Evolutionary conservation across 768 basidiomycete genomes (phyloP).

Genomic region (Trametes punicea): DNA sequence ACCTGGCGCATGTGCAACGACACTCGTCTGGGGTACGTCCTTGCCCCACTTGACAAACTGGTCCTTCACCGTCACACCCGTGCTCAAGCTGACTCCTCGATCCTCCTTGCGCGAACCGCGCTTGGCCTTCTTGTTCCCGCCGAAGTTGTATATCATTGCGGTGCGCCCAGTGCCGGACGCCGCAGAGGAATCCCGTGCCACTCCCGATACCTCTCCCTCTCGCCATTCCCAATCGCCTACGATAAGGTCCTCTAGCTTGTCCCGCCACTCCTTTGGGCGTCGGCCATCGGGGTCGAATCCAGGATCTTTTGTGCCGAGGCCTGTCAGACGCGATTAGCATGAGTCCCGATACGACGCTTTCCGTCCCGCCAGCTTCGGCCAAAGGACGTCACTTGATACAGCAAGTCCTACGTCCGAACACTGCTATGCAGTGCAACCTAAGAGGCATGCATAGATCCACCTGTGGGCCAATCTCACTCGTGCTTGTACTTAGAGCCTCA

Average conservation of each 20-base stretch:
- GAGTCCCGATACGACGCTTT: background rate
- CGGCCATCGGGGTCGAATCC: conserved; percentile 52
- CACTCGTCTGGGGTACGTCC: conserved; percentile 50
- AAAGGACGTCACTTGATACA: no score
- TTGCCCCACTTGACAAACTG: conserved; percentile 55
- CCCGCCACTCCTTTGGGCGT: conserved; percentile 49
- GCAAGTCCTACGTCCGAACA: no score
- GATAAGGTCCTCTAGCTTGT: conserved; percentile 56
- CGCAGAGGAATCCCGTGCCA: conserved; percentile 49
- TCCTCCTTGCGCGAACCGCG: conserved; percentile 20
- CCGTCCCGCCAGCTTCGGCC: no score
- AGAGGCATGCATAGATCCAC: no score
- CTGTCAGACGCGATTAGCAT: conserved; percentile 6
- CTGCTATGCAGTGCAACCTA: no score
- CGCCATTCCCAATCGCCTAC: conserved; percentile 73
- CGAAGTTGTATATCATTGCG: conserved; percentile 26
- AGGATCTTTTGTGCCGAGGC: conserved; percentile 27
- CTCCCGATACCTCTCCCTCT: conserved; percentile 51
- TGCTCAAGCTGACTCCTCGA: conserved; percentile 24
- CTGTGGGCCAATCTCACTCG: no score
- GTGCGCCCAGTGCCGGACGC: conserved; percentile 15
- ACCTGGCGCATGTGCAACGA: conserved; percentile 69
- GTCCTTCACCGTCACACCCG: conserved; percentile 42
- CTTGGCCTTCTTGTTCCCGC: conserved; percentile 8
- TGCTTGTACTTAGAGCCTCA: background rate